A percentile compares a stretch with the other conserved stretches of the same genome.
Evolutionary conservation across 2,329 filamentous ascomycete genomes (phyloP).

Genomic region (Ophiosphaerella herpotricha): DNA sequence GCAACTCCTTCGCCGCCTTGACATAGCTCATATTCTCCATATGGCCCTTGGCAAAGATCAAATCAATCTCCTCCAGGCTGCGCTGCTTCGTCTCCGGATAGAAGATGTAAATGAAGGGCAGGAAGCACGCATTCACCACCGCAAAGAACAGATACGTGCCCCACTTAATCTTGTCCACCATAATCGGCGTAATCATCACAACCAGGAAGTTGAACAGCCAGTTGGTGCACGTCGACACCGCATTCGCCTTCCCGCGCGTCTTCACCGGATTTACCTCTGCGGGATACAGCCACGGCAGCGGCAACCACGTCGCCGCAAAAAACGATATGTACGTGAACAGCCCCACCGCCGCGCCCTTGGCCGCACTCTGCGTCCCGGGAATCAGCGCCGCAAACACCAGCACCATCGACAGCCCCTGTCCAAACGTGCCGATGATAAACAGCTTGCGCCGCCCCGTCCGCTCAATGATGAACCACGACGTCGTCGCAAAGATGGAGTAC

Average conservation of each 20-base stretch:
- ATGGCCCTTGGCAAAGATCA: conserved; percentile 48
- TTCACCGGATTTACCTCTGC: conserved; percentile 58
- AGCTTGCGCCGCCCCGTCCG: conserved; percentile 57
- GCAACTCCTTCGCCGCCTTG: conserved; percentile 61
- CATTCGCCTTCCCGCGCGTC: conserved; percentile 59
- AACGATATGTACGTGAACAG: conserved; percentile 70
- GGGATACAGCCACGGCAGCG: conserved; percentile 62
- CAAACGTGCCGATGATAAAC: conserved; percentile 49
- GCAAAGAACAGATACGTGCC: conserved; percentile 53
- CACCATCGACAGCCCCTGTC: conserved; percentile 62
- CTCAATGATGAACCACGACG: conserved; percentile 69
- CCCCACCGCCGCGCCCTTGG: conserved; percentile 59
- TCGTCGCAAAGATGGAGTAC: conserved; percentile 60
- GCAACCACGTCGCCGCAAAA: conserved; percentile 67
- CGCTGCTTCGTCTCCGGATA: conserved; percentile 59
- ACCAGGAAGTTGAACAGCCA: conserved; percentile 57
- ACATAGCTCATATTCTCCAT: conserved; percentile 65
- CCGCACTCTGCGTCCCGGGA: conserved; percentile 35
- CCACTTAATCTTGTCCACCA: conserved; percentile 41
- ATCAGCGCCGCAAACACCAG: conserved; percentile 46
- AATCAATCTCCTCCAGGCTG: conserved; percentile 56
- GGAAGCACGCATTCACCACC: conserved; percentile 55
- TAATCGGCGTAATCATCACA: conserved; percentile 52
- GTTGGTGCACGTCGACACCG: conserved; percentile 57
- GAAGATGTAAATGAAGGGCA: conserved; percentile 58